Evolutionary conservation across 345 rosid genomes (phyloP).

Genomic region (Euphorbia pulcherrima): DNA sequence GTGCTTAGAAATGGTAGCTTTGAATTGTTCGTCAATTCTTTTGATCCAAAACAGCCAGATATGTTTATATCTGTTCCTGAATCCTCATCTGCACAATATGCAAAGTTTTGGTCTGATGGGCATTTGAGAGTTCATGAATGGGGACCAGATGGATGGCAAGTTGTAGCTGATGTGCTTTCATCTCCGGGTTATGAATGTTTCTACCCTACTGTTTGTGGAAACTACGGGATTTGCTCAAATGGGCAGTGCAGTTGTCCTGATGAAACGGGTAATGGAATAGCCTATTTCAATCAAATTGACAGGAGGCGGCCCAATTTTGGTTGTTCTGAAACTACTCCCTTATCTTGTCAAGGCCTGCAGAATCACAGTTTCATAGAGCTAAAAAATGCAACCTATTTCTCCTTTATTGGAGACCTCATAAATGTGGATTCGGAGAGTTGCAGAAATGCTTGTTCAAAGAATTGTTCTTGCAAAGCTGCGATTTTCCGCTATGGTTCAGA

Average conservation of each 20-base stretch:
- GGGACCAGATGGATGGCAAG: not conserved
- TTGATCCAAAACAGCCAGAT: slow-evolving; percentile 1
- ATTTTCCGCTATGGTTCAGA: slow-evolving; percentile 5
- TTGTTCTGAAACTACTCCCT: no score
- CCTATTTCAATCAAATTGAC: no score
- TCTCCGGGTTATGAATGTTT: slow-evolving; percentile 17
- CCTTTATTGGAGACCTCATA: not conserved
- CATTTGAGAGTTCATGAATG: slow-evolving; percentile 23
- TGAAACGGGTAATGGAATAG: no score
- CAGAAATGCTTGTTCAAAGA: slow-evolving; percentile 23
- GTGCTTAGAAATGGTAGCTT: no score
- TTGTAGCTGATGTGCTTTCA: slow-evolving; percentile 13
- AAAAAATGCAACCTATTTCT: slow-evolving; percentile 6
- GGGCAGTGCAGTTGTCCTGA: no score
- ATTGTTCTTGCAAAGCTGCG: slow-evolving; percentile 36
- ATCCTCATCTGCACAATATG: slow-evolving; percentile 8
- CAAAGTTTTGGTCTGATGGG: slow-evolving; percentile 28
- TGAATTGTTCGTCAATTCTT: slow-evolving; percentile 6
- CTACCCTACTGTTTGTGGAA: no score
- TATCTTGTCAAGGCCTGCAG: no score
- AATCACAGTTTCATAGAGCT: no score
- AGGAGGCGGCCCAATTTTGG: no score
- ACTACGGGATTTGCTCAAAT: no score
- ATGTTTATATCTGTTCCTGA: not conserved
- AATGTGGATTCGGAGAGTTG: slow-evolving; percentile 11